Evolutionary conservation across 768 basidiomycete genomes (phyloP), one percentile per base, ranked within the genome.

Genomic region (Gloeophyllum trabeum): DNA sequence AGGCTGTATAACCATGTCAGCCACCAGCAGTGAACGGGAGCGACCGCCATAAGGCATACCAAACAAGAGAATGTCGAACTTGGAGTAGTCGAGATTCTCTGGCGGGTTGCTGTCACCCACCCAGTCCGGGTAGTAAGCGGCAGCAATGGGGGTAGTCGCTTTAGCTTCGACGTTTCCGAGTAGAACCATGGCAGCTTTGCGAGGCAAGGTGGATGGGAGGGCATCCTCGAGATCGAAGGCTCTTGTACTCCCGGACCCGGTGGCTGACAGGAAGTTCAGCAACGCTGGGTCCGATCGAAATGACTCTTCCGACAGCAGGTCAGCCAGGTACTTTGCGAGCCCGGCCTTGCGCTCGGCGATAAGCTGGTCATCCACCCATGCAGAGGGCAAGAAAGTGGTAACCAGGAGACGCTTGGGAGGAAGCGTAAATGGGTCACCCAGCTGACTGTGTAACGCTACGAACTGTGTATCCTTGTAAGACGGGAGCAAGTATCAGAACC

Each of bases 61-160:
- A 46, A 77, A 83, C 55, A 77, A 75, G 35, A 83, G 59, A 42
- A 81, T 68, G 55, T 84, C 78, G 50, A 80, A 81, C 53, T 75
- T 70, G 45, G 66, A 68, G 54, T 67, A 86, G 54, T 84, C 71
- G 35, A 86, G 57, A 3, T 53, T 54, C 57, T 77, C 74, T 4
- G 81, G 81, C 3, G 77, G 64, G 42, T 71, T 58, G 10, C 54
- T 56, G 18, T 55, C 57, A 1, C 59, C 64, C 30, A 62, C 58
- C 79, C 78, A 79, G 47, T 73, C 67, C 4, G 65, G 63, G 46
- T 70, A 75, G 48, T 73, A 75, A 1, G 70, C 60, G 0, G 66
- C 72, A 24, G 62, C 61, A 24, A 74, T 60, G 26, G 57, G 46
- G 10, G 42, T 53, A 1, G 55, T 54, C 2, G 62, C 57, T 18